Evolutionary conservation across 164 flowering plant species (phyloP), one percentile per base, ranked within the genome.

Genomic region (Kalanchoe fedtschenkoi): DNA sequence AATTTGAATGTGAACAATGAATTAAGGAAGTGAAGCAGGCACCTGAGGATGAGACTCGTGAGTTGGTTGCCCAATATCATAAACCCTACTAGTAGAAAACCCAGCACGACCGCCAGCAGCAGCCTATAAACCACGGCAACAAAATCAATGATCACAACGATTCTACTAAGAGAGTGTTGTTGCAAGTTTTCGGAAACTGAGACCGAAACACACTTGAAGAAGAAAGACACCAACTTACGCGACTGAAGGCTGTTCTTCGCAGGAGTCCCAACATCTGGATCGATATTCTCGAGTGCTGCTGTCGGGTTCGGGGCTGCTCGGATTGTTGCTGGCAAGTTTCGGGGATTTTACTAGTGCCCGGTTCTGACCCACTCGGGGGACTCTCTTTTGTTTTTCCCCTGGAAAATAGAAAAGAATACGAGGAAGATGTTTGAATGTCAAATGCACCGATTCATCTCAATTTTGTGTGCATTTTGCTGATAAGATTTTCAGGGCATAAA

Each of bases 21-120:
- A 28, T 24, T 61, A 26, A 24, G 16, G 34, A n/a, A 15, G 43
- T 59, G 64, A 69, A 69, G 54, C 26, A 63, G 44, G 56, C 24
- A 91, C 98, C 83, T 87, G 80, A 62, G 98, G 95, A 66, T 91
- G 98, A 65, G 95, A 66, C 54, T 75, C 72, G 24, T 89, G 82
- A 41, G 91, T 87, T 61, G 95, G 96, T 68, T 91, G 96, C 42
- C 98, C 96, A 62, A 73, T 76, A 77, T 89, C 93, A 15, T 61
- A 14, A n/a, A 77, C 35, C 64, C 58, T 66, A 22, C 33, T 58
- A 10, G 87, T 72, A 61, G 78, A 82, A 78, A 80, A 88, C 17
- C 32, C 30, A 51, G 32, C 56, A 26, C 14, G 16, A 22, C 56
- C 17, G 24, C 67, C 51, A 37, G 73, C 64, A 55, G 58, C 53